Evolutionary conservation across 208 protist species (phyloP).

Genomic region (Crithidia thermophila): DNA sequence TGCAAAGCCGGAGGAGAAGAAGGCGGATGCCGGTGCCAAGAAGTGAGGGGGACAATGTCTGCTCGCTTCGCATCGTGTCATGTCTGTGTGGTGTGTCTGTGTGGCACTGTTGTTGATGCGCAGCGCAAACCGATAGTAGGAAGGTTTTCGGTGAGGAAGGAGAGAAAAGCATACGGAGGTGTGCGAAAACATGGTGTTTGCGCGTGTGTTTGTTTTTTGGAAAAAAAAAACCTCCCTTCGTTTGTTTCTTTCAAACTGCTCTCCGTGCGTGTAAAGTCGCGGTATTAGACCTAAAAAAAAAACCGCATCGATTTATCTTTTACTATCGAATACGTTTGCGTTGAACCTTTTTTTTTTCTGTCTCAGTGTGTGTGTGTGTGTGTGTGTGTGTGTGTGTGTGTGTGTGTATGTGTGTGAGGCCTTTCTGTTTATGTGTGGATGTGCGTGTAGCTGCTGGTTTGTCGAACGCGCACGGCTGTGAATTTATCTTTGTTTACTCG

Average conservation of each 20-base stretch:
- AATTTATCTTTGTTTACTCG: too few relatives aligned
- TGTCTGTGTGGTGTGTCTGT: too few relatives aligned
- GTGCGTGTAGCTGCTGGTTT: neutral
- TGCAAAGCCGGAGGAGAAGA: constrained; percentile 60
- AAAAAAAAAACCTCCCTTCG: too few relatives aligned
- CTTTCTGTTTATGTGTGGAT: constrained; percentile 13
- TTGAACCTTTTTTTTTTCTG: constrained; percentile 12
- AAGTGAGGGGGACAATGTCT: constrained; percentile 19
- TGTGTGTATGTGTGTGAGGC: neutral
- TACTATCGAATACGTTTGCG: too few relatives aligned
- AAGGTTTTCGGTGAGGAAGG: too few relatives aligned
- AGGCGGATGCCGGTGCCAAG: constrained; percentile 34
- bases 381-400: neutral
- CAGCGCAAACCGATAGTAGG: too few relatives aligned
- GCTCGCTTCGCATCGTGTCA: neutral
- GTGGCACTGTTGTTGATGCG: too few relatives aligned
- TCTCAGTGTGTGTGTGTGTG: constrained; percentile 10
- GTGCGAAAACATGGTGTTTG: too few relatives aligned
- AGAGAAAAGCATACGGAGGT: constrained; percentile 15
- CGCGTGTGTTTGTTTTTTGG: too few relatives aligned
- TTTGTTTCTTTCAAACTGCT: too few relatives aligned
- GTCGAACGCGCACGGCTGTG: too few relatives aligned
- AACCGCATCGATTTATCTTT: neutral
- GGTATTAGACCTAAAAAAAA: neutral
- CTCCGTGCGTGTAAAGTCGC: too few relatives aligned